Evolutionary conservation across 2,329 filamentous ascomycete genomes (phyloP), one percentile per base, ranked within the genome.

Genomic region (Claviceps digitariae): DNA sequence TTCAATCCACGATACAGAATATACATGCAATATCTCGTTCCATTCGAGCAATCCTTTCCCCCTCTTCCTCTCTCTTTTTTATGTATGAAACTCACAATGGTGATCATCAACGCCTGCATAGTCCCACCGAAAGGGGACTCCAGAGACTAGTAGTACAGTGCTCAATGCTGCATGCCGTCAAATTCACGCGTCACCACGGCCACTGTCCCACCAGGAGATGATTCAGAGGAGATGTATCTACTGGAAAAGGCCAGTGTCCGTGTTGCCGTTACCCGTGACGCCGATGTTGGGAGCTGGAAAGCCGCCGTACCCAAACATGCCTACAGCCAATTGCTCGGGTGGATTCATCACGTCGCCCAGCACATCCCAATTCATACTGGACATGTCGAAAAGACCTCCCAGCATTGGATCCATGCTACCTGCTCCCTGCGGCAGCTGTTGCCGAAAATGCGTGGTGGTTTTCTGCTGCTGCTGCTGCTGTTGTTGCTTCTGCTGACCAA

Each of bases 341-440:
- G 58, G 53, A 41, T 60, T 59, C n/a, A 58, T 36, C 54, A 64
- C 57, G 52, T 63, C 62, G 17, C 62, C 66, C 64, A 71, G 74
- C 61, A 76, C 67, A 52, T 76, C 73, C 69, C 74, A 74, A 49
- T 74, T 73, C 17, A 76, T 59, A 3, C 64, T 59, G 10, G 67
- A 66, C 6, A 70, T 63, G 56, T 77, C 74, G 20, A 76, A 57
- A 52, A 72, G 74, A 0, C 68, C 67, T 17, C 68, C 67, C 43
- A 77, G 56, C 36, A 75, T 69, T 15, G 72, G 68, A 47, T 76
- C 73, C n/a, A 75, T 41, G 52, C 65, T 62, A n/a, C 48, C 53
- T 56, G 56, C 45, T 56, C 57, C 44, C 58, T 58, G 20, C 48
- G 40, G 23, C 7, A 57, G 38, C 56, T 58, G 48, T 43, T 49